Percentiles rank a stretch among this genome's conserved stretches.
phyloP scores from a whole-genome alignment of 176 grass and related monocot species.

The Hordeum marinum region DNA sequence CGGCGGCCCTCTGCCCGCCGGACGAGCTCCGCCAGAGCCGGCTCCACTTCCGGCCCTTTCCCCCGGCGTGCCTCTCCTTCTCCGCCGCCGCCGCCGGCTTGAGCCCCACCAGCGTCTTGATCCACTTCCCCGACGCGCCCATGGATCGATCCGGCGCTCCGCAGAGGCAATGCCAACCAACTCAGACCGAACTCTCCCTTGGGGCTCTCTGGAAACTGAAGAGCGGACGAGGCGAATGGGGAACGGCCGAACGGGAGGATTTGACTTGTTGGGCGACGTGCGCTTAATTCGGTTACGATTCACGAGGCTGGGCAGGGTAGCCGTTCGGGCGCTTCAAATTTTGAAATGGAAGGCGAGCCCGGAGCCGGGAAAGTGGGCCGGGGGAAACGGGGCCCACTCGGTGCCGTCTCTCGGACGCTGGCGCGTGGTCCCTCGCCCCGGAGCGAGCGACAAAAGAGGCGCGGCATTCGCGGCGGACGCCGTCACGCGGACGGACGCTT shows the following conservation, averaged over 20 bases:
- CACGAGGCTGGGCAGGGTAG: not conserved
- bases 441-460: constrained; percentile 5
- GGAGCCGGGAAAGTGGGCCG: not conserved
- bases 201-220: too few species aligned
- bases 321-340: constrained; percentile 33
- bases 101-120: constrained; percentile 60
- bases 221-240: too few species aligned
- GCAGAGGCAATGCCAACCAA: not conserved
- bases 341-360: constrained; percentile 20
- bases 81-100: constrained; percentile 34
- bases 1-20: constrained; percentile 21
- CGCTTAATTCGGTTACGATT: not conserved
- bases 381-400: not conserved
- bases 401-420: not conserved
- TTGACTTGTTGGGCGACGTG: constrained; percentile 28
- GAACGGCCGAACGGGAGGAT: constrained; percentile 13
- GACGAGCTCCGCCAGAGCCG: constrained; percentile 67
- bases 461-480: constrained; percentile 7
- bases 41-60: constrained; percentile 64
- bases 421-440: not conserved
- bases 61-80: constrained; percentile 19
- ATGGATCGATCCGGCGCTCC: constrained; percentile 11
- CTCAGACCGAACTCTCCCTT: too few species aligned
- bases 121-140: constrained; percentile 80
- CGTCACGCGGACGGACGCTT: not conserved